Evolutionary conservation across 1,139 yeast species (phyloP), one percentile per base, ranked within the genome.

Genomic region (Saccharomyces hybrid): DNA sequence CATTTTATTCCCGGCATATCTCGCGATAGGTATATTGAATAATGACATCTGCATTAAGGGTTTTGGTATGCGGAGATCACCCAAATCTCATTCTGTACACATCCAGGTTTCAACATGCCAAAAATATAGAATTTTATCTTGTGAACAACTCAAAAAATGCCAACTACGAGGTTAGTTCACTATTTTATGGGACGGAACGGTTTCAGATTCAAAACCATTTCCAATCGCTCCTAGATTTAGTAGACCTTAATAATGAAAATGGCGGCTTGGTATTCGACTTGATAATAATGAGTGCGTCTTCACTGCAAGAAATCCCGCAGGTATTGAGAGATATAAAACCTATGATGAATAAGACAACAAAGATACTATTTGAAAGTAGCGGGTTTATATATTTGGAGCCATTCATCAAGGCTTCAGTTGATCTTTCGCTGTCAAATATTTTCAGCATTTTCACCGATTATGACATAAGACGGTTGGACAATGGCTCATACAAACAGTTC

Each of bases 371-470:
- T 44, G 93, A 86, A 69, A 78, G 83, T 54, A 80, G 89, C 1
- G 88, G 88, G 4, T 85, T 80, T 64, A 79, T 86, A 53, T 83
- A 83, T 64, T 69, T 86, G 55, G 91, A 86, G 66, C 85, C 87
- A 5, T 84, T 85, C 66, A 76, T 85, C 42, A 73, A 64, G 54
- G 65, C 61, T 60, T 66, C 76, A 52, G 32, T 61, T 55, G 58
- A 63, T 54, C 50, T 54, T 56, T 48, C 64, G 47, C 69, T 72
- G 50, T 61, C 75, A 56, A 70, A 78, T 25, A 73, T 83, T 9
- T 75, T 82, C 55, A 82, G 88, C 26, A 77, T 85, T 44, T 76
- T 86, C 79, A 78, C 82, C 51, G 88, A 82, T 64, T 75, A 79
- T 52, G 91, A 86, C 64, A 72, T 84, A 38, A 76, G 86, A 58